Percentiles rank a stretch among this genome's conserved stretches.
Conservation (phyloP, 306 rosid genomes). For the Prunus padus region DNA sequence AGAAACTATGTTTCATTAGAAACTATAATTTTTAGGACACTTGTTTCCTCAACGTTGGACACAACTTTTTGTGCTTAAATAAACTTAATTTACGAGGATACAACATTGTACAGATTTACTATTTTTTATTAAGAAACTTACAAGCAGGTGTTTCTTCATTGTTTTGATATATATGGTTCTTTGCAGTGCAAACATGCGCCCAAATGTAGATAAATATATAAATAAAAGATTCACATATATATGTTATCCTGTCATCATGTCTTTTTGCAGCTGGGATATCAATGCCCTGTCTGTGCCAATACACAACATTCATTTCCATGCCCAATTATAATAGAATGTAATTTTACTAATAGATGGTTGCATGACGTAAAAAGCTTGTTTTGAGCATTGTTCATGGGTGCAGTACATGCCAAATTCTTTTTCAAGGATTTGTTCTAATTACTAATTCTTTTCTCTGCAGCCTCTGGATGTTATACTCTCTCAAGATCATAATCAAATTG, state of each 20-base stretch:
- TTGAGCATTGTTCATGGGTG: too few relatives aligned
- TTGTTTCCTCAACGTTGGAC: not conserved
- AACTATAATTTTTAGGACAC: not conserved
- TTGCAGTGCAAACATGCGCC: too few relatives aligned
- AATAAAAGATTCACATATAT: not conserved
- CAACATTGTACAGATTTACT: not conserved
- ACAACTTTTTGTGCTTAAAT: not conserved
- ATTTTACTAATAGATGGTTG: too few relatives aligned
- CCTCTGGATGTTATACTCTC: slow-evolving; percentile 93
- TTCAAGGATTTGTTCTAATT: slow-evolving; percentile 11
- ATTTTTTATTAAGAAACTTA: not conserved
- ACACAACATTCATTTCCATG: not conserved
- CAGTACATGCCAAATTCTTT: not conserved
- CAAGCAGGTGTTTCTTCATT: not conserved
- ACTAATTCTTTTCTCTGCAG: slow-evolving; percentile 42
- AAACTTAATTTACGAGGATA: not conserved
- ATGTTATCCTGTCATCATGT: not conserved
- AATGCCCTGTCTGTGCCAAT: not conserved
- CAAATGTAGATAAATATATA: not conserved
- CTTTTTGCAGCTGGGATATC: not conserved
- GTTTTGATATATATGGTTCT: too few relatives aligned
- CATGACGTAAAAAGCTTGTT: too few relatives aligned
- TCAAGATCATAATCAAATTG: slow-evolving; percentile 91
- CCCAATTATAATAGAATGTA: too few relatives aligned
- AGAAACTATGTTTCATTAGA: not conserved